phyloP scores from a whole-genome alignment of 768 basidiomycete species.

The Tubosaeta sp. region DNA sequence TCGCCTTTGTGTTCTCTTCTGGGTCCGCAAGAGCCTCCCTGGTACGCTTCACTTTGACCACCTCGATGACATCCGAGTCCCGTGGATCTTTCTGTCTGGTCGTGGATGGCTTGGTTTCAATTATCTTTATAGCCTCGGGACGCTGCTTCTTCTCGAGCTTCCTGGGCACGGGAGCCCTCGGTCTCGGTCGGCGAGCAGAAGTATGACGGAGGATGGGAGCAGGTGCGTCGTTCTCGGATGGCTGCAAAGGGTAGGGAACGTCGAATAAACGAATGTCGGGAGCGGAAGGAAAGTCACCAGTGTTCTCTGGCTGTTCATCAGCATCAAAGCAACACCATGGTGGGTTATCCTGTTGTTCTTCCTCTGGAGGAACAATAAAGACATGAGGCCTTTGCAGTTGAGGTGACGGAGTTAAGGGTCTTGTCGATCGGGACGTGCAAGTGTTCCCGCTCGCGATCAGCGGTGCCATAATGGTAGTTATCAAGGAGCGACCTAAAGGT shows the following conservation, averaged over 20 bases:
- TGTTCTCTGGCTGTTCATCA: constrained; percentile 26
- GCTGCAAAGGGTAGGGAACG: constrained; percentile 25
- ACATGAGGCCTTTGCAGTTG: constrained; percentile 42
- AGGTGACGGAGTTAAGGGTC: not conserved
- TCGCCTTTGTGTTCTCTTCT: constrained; percentile 23
- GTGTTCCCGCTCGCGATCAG: constrained; percentile 9
- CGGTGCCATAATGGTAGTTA: constrained; percentile 10
- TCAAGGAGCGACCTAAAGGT: constrained; percentile 16
- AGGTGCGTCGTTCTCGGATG: constrained; percentile 3
- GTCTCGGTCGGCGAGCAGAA: constrained; percentile 7
- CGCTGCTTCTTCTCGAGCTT: constrained; percentile 31
- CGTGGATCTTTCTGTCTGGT: constrained; percentile 34
- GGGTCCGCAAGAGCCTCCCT: constrained; percentile 20
- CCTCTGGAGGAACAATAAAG: constrained; percentile 55
- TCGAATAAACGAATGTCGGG: constrained; percentile 34
- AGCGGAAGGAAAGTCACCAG: constrained; percentile 10
- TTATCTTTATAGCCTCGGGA: constrained; percentile 24
- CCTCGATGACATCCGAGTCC: constrained; percentile 51
- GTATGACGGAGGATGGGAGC: constrained; percentile 4
- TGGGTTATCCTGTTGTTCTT: constrained; percentile 45
- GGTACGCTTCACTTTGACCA: constrained; percentile 51
- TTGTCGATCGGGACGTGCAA: constrained; percentile 15
- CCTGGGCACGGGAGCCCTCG: constrained; percentile 7
- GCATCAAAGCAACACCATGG: constrained; percentile 59
- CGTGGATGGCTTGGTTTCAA: constrained; percentile 17